Evolutionary conservation across 306 rosid genomes (phyloP), one percentile per base, ranked within the genome.

Genomic region (Styphnolobium japonicum): DNA sequence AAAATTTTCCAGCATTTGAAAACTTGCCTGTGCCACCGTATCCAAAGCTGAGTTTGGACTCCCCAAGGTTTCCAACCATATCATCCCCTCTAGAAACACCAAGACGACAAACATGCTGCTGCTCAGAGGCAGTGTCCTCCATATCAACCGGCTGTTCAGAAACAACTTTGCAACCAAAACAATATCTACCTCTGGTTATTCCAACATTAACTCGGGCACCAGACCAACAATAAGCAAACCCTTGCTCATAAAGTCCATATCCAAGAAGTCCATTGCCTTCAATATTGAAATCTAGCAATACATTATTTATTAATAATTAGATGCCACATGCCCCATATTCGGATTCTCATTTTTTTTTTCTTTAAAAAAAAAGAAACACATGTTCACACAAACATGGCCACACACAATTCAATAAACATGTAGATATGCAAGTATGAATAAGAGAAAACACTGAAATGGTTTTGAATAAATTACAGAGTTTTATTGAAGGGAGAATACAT

Each of bases 181-280:
- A 88, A 77, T 88, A 90, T 65, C 81, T 90, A 34, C 94, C 89
- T 18, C 73, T 58, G 3, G 62, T 63, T 67, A 88, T 90, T 42
- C 90, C 92, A 78, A 76, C 72, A 34, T 58, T 88, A 23, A 88
- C 89, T 15, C 89, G 83, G 15, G 89, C 88, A 46, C 87, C 92
- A 0, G 91, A 90, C 90, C 92, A 88, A 62, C 89, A 90, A 72
- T 86, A 90, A 67, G 90, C 86, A 88, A 90, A 90, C 22, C 92
- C 90, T 53, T 88, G 31, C 29, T 84, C 90, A 58, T 78, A 33
- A 39, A 87, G 86, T 0, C 82, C 90, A 52, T 70, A 82, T 55
- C 84, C 84, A 65, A 65, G 43, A 53, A 73, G 23, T 33, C 84
- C 75, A 45, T 81, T 53, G 33, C 52, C 0, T 29, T 80, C 63